phyloP scores from a whole-genome alignment of 139 green algal genomes.

The Marvania coccoides region DNA sequence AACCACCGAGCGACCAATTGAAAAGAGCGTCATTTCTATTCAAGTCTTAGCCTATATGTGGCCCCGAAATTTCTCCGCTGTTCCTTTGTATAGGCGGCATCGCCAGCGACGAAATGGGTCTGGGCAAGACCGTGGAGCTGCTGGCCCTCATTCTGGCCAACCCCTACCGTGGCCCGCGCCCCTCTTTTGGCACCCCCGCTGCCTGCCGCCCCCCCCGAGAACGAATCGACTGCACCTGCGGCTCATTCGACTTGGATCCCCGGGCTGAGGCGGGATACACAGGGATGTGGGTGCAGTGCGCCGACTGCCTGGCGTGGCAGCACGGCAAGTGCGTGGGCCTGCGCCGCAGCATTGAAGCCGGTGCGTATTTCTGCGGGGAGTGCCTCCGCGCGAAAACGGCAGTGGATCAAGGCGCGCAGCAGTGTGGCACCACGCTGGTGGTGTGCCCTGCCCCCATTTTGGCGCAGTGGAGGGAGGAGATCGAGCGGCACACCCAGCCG shows the following conservation, averaged over 20 bases:
- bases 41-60: too few species aligned
- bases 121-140: conserved; percentile 94
- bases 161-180: conserved; percentile 13
- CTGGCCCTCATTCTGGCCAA: conserved; percentile 71
- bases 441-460: conserved; percentile 83
- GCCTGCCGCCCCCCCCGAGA: too few species aligned
- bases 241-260: conserved; percentile 6
- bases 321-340: conserved; percentile 57
- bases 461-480: conserved; percentile 69
- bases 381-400: conserved; percentile 36
- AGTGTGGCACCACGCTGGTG: conserved; percentile 75
- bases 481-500: conserved; percentile 24
- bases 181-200: conserved; percentile 5
- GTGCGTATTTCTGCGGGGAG: conserved; percentile 33
- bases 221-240: conserved; percentile 41
- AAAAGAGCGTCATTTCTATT: too few species aligned
- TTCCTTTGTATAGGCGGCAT: conserved; percentile 38
- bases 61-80: too few species aligned
- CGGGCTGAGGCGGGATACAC: not conserved
- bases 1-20: too few species aligned
- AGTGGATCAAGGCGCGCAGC: conserved; percentile 22
- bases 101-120: conserved; percentile 49
- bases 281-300: conserved; percentile 55
- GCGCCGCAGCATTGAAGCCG: not conserved
- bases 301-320: conserved; percentile 56